Conservation (phyloP, 176 grass and related monocot genomes). For the Bothriochloa decipiens region DNA sequence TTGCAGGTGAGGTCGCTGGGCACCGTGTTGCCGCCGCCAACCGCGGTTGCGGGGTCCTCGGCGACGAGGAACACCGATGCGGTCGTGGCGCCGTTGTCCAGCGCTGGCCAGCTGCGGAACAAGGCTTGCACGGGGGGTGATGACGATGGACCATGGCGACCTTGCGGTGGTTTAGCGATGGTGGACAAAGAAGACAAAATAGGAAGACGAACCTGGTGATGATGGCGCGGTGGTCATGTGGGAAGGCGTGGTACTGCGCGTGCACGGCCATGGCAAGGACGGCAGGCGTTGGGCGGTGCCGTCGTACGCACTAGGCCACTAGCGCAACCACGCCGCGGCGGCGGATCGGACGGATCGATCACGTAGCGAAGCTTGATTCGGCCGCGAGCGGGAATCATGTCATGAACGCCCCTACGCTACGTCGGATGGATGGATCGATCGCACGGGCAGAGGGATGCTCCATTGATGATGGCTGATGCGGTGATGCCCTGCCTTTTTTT, state of each 20-base stretch:
- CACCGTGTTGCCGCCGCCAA: conserved; percentile 28
- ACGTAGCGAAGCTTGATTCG: too few relatives aligned
- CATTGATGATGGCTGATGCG: not conserved
- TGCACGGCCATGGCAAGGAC: conserved; percentile 49
- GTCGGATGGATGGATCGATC: too few relatives aligned
- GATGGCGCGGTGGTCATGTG: conserved; percentile 35
- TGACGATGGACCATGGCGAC: too few relatives aligned
- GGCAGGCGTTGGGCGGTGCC: too few relatives aligned
- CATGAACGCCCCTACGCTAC: too few relatives aligned
- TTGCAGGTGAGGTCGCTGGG: conserved; percentile 61
- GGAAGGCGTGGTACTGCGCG: conserved; percentile 44
- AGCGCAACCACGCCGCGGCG: too few relatives aligned
- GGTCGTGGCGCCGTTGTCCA: conserved; percentile 11
- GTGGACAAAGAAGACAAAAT: too few relatives aligned
- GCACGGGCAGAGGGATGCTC: not conserved
- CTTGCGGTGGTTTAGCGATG: not conserved
- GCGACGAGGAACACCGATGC: conserved; percentile 33
- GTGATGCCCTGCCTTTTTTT: not conserved
- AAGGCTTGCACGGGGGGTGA: not conserved
- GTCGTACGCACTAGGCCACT: too few relatives aligned
- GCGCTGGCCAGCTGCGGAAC: not conserved
- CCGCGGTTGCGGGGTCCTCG: not conserved
- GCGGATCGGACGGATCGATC: too few relatives aligned
- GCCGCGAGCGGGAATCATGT: too few relatives aligned
- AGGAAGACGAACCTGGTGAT: conserved; percentile 13